A percentile compares a stretch with the other conserved stretches of the same genome.
These are phyloP conservation scores for Chlorophyllum brunneum DNA, from an alignment of 768 basidiomycete genomes.

Conservation along the genomic window DNA sequence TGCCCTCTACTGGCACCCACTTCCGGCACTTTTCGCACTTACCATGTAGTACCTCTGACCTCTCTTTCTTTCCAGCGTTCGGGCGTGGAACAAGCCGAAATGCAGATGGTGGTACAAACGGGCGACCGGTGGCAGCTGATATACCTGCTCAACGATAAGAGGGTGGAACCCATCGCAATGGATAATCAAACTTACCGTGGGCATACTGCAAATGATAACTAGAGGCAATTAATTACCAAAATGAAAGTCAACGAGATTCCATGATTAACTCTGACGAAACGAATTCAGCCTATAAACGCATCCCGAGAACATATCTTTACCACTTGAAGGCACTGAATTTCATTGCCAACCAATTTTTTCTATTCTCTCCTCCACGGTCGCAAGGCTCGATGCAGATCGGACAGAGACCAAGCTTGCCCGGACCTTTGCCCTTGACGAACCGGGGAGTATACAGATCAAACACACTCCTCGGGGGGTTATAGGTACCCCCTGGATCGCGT, in stretches of 20 bases:
- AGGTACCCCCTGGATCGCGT: conserved; percentile 43
- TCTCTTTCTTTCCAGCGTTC: conserved; percentile 56
- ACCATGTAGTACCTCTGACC: conserved; percentile 56
- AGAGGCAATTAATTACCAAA: not conserved
- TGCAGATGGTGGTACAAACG: conserved; percentile 73
- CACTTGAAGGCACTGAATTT: conserved; percentile 84
- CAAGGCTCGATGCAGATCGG: conserved; percentile 67
- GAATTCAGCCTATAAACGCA: not conserved
- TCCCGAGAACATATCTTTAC: conserved; percentile 30
- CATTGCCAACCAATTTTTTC: conserved; percentile 69
- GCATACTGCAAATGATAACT: conserved; percentile 85
- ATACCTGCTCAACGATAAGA: conserved; percentile 45
- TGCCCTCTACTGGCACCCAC: conserved; percentile 71
- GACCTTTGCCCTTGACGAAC: conserved; percentile 66
- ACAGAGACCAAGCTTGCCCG: conserved; percentile 70
- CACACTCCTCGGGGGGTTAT: conserved; percentile 55
- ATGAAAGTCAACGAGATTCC: not conserved
- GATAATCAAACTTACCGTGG: conserved; percentile 47
- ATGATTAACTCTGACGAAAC: not conserved
- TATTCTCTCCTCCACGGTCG: conserved; percentile 60
- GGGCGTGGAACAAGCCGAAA: conserved; percentile 49
- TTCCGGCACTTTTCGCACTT: conserved; percentile 73
- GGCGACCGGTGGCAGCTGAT: conserved; percentile 60
- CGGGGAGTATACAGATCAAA: conserved; percentile 78
- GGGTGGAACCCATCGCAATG: not conserved